Evolutionary conservation across 441 rosid genomes (phyloP), one percentile per base, ranked within the genome.

Genomic region (Kokia cookei): DNA sequence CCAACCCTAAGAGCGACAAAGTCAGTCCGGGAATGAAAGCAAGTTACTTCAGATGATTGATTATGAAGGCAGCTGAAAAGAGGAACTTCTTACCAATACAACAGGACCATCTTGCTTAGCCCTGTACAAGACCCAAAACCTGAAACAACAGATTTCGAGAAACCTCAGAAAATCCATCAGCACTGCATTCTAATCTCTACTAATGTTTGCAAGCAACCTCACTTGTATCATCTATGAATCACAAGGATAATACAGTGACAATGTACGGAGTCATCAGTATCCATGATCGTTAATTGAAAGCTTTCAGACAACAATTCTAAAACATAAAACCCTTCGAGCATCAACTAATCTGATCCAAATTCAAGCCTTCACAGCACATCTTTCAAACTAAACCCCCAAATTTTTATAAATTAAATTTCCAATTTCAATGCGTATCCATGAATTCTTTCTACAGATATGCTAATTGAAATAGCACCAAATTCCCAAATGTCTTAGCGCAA

Each of bases 81-180:
- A 47, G 55, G 69, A 35, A 17, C 14, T 2, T 69, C 86, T 79
- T 79, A 92, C 98, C 97, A 94, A 75, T 50, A 94, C 93, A 73
- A 94, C 97, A 73, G 98, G 98, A 68, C 91, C 98, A 77, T 95
- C 99, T 83, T 93, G 85, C 84, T 95, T 93, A 78, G 99, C 98
- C 82, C 99, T 83, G 84, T 95, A 93, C 47, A 95, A 75, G 58
- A 95, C 80, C 99, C 99, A 95, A 81, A 93, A 95, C 99, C 99
- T 95, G 86, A 76, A 77, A 72, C 4, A 74, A 51, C 66, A 72
- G n/a, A 73, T 14, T 40, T 62, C 19, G 13, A 68, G 32, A 66
- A 45, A 69, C 69, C 27, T 50, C 45, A 50, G 17, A 27, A 58
- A 35, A 55, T 11, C 60, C 29, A 51, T 10, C 47, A 50, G 45